Base-by-base conservation (phyloP, 2,329 filamentous ascomycete species). In the Diaporthe sp. region DNA sequence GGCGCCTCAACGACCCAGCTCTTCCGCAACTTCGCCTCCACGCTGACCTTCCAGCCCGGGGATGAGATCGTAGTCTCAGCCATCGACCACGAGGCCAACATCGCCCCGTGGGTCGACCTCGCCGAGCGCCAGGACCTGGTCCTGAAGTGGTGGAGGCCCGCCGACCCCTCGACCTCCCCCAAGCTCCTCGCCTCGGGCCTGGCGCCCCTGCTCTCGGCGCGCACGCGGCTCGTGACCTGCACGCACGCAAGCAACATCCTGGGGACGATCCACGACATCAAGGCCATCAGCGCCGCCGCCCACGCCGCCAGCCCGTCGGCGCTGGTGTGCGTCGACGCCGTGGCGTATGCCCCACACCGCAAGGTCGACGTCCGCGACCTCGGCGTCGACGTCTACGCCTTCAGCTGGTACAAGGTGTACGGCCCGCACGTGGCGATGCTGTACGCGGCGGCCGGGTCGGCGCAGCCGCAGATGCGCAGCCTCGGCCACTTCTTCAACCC, bases 391-490 rank as follows among this genome's bases (percentile, higher is more conserved):
- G 92, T 95, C 79, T 96, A 96, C 82, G 85, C 88, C n/a, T 95
- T 96, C 81, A 92, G 89, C 0, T 96, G 94, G 94, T 96, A 96
- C 84, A 96, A 96, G 82, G 90, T 95, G 2, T 96, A 94, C 80
- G 94, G 94, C 0, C 94, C 94, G 1, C 94, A 96, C 79, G 87
- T 95, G 1, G 88, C 93, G 0, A 89, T 93, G 77, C 85, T 96
- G 1, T 96, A 95, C 80, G 93, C 90, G 7, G 90, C 90, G 34
- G 85, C 86, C 6, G 80, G 83, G 0, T 71, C 75, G 4, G 91
- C 90, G 0, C 91, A 93, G 76, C 80, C 88, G 22, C 82, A 88
- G 65, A 85, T 95, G 73, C 84, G 84, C 6, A 90, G 91, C 0
- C 79, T 88, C 0, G 89, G 90, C 0, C 93, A 95, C 81, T 94